Evolutionary conservation across 139 green algal genomes (phyloP).

Genomic region (Tetraselmis striata): DNA sequence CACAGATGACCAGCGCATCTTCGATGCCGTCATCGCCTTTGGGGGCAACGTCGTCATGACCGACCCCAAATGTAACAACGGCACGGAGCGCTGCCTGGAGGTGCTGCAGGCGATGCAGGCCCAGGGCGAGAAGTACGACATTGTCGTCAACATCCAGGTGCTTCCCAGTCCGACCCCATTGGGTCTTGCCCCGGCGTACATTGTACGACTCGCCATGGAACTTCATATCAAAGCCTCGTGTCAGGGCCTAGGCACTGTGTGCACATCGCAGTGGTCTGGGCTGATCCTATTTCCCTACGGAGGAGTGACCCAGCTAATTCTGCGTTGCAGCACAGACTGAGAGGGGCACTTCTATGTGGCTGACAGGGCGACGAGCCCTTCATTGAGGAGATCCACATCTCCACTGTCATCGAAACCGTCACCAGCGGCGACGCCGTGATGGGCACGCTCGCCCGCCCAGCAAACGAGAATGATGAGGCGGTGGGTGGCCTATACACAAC

Average conservation of each 20-base stretch:
- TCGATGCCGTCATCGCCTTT: background rate
- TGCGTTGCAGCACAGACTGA: no score
- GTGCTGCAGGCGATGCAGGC: slow-evolving; percentile 8
- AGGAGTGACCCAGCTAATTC: no score
- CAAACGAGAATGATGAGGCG: slow-evolving; percentile 7
- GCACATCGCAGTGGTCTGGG: no score
- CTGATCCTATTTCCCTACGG: no score
- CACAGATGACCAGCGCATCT: slow-evolving; percentile 26
- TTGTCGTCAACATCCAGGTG: slow-evolving; percentile 18
- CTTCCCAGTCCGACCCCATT: no score
- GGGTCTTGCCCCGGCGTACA: no score
- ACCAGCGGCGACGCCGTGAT: slow-evolving; percentile 13
- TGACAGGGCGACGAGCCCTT: slow-evolving; percentile 27
- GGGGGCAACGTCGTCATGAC: slow-evolving; percentile 16
- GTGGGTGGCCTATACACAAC: no score
- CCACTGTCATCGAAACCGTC: slow-evolving; percentile 3
- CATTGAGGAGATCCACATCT: slow-evolving; percentile 23
- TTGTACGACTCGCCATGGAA: no score
- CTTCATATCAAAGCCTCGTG: no score
- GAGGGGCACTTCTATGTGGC: no score
- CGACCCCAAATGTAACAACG: slow-evolving; percentile 8
- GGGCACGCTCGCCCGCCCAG: slow-evolving; percentile 21
- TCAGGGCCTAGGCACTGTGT: no score
- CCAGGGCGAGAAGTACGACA: slow-evolving; percentile 16
- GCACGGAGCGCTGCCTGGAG: slow-evolving; percentile 22